Percentiles rank a stretch among this genome's conserved stretches.
phyloP scores from a whole-genome alignment of 495 filamentous ascomycete genomes.

The Aspergillus sclerotiicarbonarius region DNA sequence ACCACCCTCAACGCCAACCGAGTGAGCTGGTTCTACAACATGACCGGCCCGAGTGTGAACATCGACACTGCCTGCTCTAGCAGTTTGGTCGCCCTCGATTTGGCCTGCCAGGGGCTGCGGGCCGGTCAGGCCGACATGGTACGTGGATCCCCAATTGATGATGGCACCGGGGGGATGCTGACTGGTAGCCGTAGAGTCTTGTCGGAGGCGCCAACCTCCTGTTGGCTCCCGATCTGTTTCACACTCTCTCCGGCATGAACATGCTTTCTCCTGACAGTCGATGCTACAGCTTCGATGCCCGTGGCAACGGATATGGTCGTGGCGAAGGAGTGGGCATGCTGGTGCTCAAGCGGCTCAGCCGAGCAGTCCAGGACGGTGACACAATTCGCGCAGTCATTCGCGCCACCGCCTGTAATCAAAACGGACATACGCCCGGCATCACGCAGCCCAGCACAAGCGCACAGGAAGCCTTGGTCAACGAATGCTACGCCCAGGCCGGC shows the following conservation, averaged over 20 bases:
- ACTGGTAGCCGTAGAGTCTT: slow-evolving; percentile 16
- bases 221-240: slow-evolving; percentile 22
- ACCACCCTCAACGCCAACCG: slow-evolving; percentile 21
- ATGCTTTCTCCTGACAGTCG: slow-evolving; percentile 20
- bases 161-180: too few species aligned
- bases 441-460: slow-evolving; percentile 18
- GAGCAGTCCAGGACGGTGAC: slow-evolving; percentile 28
- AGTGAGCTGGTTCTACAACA: slow-evolving; percentile 30
- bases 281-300: slow-evolving; percentile 28
- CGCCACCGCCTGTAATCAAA: slow-evolving; percentile 45
- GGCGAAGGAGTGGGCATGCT: slow-evolving; percentile 34
- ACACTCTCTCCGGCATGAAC: background rate
- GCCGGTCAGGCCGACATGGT: slow-evolving; percentile 29
- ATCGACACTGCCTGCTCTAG: slow-evolving; percentile 36
- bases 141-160: background rate
- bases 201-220: slow-evolving; percentile 30
- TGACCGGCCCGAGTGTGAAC: slow-evolving; percentile 21
- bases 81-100: slow-evolving; percentile 31
- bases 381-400: slow-evolving; percentile 35
- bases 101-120: slow-evolving; percentile 37
- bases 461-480: slow-evolving; percentile 25
- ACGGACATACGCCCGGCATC: slow-evolving; percentile 25
- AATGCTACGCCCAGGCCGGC: slow-evolving; percentile 27
- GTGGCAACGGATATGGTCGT: slow-evolving; percentile 30
- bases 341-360: slow-evolving; percentile 29